Evolutionary conservation across 2,329 filamentous ascomycete genomes (phyloP), one percentile per base, ranked within the genome.

Genomic region (Cladophialophora immunda): DNA sequence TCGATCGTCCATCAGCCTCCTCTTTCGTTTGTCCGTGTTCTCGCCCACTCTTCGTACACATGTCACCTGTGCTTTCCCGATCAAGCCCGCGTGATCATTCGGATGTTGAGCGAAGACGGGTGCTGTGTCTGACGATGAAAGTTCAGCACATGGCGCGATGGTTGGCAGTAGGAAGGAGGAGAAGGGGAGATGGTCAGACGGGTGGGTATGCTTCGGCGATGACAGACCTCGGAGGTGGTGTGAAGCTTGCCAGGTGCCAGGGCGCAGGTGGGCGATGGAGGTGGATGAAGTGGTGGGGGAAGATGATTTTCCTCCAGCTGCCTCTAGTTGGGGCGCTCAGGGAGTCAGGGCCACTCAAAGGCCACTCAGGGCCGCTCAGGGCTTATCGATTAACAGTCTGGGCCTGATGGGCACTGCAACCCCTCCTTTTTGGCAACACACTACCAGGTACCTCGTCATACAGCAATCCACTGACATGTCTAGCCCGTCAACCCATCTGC

Each of bases 21-120:
- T 25, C 19, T 25, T 50, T 50, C 19, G 19, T 25, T 9, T 50
- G 9, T 25, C 45, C 45, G 9, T 4, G 36, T 38, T 47, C 11
- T 17, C 36, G 36, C 13, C 17, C 13, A 41, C 36, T 15, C 13
- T 41, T 41, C 11, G 32, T 34, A 2, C 36, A 15, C 15, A 4
- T 38, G 38, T 41, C 38, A 41, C 38, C 38, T 41, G 38, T n/a
- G n/a, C 45, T 50, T 50, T 50, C 22, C 34, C 38, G 15, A 59
- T 30, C 57, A 45, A 29, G 57, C 15, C 45, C 57, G 57, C 38
- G 45, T 59, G 57, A 59, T 59, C 57, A 32, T 50, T 45, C n/a
- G 25, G 30, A 19, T 11, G 36, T 30, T 3, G 45, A 25, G 11
- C 45, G 45, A 13, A 50, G 9, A n/a, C 3, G 38, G 19, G 15